Conservation (phyloP, 345 rosid genomes). For the Eucalyptus erythrocorys region DNA sequence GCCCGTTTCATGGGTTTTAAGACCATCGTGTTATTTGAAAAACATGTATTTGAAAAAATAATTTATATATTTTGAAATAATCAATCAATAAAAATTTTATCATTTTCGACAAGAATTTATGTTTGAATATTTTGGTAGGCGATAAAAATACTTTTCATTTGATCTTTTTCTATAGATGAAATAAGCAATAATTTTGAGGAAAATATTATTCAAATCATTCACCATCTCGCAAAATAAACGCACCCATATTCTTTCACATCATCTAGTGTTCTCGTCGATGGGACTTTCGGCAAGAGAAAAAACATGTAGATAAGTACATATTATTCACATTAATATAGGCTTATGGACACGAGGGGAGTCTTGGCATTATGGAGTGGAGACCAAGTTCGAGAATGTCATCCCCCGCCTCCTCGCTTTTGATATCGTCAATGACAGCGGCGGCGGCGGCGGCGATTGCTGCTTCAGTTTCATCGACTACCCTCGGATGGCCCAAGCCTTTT, state of each 20-base stretch:
- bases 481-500: too few species aligned
- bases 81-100: fast-evolving
- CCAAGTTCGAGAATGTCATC: too few species aligned
- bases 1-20: fast-evolving
- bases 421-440: too few species aligned
- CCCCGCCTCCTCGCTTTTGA: too few species aligned
- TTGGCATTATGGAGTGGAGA: too few species aligned
- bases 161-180: fast-evolving
- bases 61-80: too few species aligned
- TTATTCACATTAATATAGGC: neutral
- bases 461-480: too few species aligned
- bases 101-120: fast-evolving
- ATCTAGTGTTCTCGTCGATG: neutral
- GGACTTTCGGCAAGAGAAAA: neutral
- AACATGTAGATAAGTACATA: neutral
- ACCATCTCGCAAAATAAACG: fast-evolving
- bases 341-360: neutral
- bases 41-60: fast-evolving
- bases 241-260: fast-evolving
- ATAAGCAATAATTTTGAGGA: fast-evolving
- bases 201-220: fast-evolving
- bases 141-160: too few species aligned
- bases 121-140: too few species aligned
- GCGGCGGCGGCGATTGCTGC: too few species aligned
- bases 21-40: too few species aligned